These are phyloP conservation scores for Pseudohyphozyma bogoriensis DNA, from an alignment of 768 basidiomycete species.

Conservation along the genomic window DNA sequence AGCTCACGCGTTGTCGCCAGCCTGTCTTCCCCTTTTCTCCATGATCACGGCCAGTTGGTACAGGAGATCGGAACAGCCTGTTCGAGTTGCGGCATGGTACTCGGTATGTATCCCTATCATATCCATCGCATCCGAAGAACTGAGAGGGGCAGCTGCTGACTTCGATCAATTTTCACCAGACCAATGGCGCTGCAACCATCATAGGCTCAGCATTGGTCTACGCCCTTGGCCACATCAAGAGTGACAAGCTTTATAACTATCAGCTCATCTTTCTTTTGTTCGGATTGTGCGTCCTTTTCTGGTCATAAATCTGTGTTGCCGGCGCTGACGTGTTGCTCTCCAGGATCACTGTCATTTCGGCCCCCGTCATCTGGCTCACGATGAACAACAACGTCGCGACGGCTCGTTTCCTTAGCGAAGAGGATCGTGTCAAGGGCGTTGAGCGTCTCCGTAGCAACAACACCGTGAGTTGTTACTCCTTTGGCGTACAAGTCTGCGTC, in stretches of 20 bases:
- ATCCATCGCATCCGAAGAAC: too few species aligned
- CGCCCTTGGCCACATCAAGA: slow-evolving; percentile 10
- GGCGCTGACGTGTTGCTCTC: too few species aligned
- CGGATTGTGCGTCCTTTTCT: slow-evolving; percentile 6
- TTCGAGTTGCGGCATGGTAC: slow-evolving; percentile 30
- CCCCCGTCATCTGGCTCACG: slow-evolving; percentile 16
- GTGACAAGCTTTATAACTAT: slow-evolving; percentile 15
- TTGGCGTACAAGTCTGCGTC: neutral
- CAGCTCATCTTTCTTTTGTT: slow-evolving; percentile 29
- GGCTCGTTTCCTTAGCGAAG: slow-evolving; percentile 29
- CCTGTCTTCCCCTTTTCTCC: slow-evolving; percentile 39
- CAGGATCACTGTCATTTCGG: too few species aligned
- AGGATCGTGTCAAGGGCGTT: slow-evolving; percentile 30
- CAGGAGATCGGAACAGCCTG: slow-evolving; percentile 32
- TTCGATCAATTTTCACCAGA: too few species aligned
- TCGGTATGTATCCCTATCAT: too few species aligned
- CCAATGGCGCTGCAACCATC: slow-evolving; percentile 19
- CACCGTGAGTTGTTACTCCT: too few species aligned
- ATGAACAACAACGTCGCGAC: slow-evolving; percentile 24
- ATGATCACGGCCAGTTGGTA: slow-evolving; percentile 36
- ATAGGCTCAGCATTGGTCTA: slow-evolving; percentile 12
- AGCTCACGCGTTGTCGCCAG: slow-evolving; percentile 1
- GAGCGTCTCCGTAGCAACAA: slow-evolving; percentile 32
- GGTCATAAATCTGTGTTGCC: too few species aligned
- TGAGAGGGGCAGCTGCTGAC: too few species aligned